Conservation (phyloP, 2,329 filamentous ascomycete species). For the Lachnellula occidentalis region DNA sequence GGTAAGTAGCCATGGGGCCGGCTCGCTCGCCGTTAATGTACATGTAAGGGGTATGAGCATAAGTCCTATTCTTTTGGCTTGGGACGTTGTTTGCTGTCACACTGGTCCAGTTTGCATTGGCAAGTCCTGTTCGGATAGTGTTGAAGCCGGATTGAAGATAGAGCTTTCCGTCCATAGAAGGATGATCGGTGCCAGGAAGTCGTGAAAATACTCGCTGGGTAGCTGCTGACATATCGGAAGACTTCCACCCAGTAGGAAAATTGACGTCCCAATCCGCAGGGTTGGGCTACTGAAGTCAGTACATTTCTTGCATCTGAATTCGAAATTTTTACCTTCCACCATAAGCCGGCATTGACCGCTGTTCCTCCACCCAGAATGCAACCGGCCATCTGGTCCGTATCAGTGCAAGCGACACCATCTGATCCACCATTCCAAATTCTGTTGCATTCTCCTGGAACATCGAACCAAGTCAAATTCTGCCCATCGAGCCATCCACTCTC, state of each 20-base stretch:
- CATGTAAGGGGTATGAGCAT: constrained; percentile 61
- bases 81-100: constrained; percentile 54
- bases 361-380: constrained; percentile 59
- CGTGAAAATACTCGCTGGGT: constrained; percentile 58
- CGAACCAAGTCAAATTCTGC: constrained; percentile 62
- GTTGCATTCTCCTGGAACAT: constrained; percentile 66
- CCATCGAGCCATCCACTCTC: constrained; percentile 52
- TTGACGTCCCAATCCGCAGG: constrained; percentile 64
- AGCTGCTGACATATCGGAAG: constrained; percentile 53
- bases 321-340: constrained; percentile 48
- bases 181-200: constrained; percentile 64
- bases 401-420: constrained; percentile 53
- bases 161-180: constrained; percentile 59
- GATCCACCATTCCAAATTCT: constrained; percentile 45
- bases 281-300: constrained; percentile 42
- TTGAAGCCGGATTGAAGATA: constrained; percentile 65
- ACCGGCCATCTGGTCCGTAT: constrained; percentile 68
- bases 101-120: constrained; percentile 55
- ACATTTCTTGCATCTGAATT: background rate
- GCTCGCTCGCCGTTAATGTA: constrained; percentile 60
- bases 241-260: constrained; percentile 68
- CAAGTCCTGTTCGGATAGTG: constrained; percentile 54
- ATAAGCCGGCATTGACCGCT: constrained; percentile 59
- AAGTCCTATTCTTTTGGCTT: constrained; percentile 60
- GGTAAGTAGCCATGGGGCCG: constrained; percentile 66